Base-by-base conservation (phyloP, 2,329 filamentous ascomycete species). In the Aspergillus persii region DNA sequence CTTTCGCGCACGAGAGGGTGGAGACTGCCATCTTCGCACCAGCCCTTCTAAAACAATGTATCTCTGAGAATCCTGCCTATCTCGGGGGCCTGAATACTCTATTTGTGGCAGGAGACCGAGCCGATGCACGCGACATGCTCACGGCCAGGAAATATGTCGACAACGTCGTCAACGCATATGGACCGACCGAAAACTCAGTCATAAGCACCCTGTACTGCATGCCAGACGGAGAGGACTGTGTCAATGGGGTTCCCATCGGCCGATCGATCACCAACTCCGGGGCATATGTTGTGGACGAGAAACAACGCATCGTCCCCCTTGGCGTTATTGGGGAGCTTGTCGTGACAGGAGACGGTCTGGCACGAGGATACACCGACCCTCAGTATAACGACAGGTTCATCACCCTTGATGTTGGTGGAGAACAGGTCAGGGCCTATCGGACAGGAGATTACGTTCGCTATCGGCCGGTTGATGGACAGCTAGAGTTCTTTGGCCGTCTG, bases 301-400 rank as follows among this genome's bases (percentile, higher is more conserved):
- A 50, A 9, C 15, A 41, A 15, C 30, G 41, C 2, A 8, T 44
- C 8, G 30, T 53, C 4, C 50, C 50, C 8, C 39, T n/a, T 11
- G 56, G 50, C 4, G 50, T 58, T 9, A 29, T 58, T n/a, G 56
- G 56, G 6, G 56, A 58, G 23, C 41, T 58, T 3, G 23, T 53
- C 8, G 50, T 58, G 6, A 36, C 27, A 3, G 56, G 56, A 2
- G 41, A 49, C 23, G 56, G 56, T 3, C 26, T 58, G 8, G 50
- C 56, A 2, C 18, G 50, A 3, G 56, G 56, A 9, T 58, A 58
- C 39, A 30, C 23, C 6, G 31, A 58, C n/a, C 2, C 18, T 9
- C 27, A 11, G 8, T 26, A n/a, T 3, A n/a, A 48, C 23, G 51
- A 53, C 8, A 8, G 56, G 8, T 58, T 58, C 29, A 15, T 58